Percentiles rank a stretch among this genome's conserved stretches.
Evolutionary conservation across 352 stramenopile species (phyloP).

Genomic region (Globisporangium nodosum): DNA sequence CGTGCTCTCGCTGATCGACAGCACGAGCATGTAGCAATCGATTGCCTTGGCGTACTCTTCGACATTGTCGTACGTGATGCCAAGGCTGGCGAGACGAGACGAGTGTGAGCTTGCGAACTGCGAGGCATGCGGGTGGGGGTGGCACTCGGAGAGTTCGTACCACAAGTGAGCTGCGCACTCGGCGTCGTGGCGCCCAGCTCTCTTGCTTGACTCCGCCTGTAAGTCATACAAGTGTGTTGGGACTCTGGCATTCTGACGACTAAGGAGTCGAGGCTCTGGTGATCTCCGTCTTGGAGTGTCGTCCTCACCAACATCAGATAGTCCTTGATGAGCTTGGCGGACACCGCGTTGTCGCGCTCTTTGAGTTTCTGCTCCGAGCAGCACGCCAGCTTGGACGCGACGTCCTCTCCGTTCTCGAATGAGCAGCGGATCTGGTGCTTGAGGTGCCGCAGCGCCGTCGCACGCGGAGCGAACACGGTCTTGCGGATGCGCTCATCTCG

Average conservation of each 20-base stretch:
- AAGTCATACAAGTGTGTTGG: background rate
- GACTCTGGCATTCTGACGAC: background rate
- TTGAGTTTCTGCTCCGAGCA: constrained; percentile 65
- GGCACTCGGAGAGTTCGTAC: constrained; percentile 17
- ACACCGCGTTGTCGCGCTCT: constrained; percentile 49
- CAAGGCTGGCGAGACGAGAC: constrained; percentile 30
- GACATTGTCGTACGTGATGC: constrained; percentile 86
- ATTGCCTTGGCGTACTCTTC: constrained; percentile 80
- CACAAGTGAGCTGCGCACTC: constrained; percentile 82
- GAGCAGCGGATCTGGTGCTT: constrained; percentile 34
- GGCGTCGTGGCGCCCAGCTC: constrained; percentile 70
- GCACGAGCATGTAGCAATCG: constrained; percentile 80
- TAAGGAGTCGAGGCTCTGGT: background rate
- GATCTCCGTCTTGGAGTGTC: background rate
- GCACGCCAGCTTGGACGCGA: constrained; percentile 42
- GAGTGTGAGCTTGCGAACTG: background rate
- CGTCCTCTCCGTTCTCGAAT: constrained; percentile 42
- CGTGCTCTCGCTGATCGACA: constrained; percentile 80
- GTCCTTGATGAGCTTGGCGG: constrained; percentile 75
- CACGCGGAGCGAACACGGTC: constrained; percentile 65
- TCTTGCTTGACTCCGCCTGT: constrained; percentile 78
- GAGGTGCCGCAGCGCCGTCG: constrained; percentile 43
- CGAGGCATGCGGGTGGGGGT: background rate
- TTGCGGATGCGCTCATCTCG: constrained; percentile 69
- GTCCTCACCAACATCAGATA: constrained; percentile 55